Conservation (phyloP, 805 yeast genomes). For the Starmerella cellae region DNA sequence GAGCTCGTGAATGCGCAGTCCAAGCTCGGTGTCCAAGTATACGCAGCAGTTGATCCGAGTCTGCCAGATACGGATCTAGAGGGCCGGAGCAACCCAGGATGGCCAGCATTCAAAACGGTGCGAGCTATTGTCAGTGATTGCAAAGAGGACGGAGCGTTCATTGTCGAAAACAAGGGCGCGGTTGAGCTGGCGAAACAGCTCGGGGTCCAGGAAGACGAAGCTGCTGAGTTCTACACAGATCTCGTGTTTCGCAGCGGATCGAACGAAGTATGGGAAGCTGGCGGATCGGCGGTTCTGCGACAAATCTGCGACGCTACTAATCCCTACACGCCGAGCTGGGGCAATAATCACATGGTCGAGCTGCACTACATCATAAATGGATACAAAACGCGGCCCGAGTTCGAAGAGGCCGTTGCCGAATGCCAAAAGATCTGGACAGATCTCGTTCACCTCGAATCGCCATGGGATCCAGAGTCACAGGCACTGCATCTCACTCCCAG, state of each 20-base stretch:
- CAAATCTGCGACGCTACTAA: conserved; percentile 26
- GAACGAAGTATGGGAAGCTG: conserved; percentile 5
- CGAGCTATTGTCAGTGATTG: conserved; percentile 24
- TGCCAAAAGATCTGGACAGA: conserved; percentile 23
- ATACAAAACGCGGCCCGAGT: conserved; percentile 17
- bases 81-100: conserved; percentile 1
- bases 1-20: conserved; percentile 21
- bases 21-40: conserved; percentile 19
- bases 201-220: background rate
- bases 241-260: conserved; percentile 11
- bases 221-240: conserved; percentile 3
- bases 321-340: conserved; percentile 22
- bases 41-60: conserved; percentile 21
- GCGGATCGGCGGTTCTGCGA: conserved; percentile 18
- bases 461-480: conserved; percentile 21
- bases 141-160: conserved; percentile 22
- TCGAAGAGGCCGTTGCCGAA: conserved; percentile 13
- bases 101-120: background rate
- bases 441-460: conserved; percentile 22
- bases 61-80: conserved; percentile 3
- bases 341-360: conserved; percentile 29
- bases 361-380: conserved; percentile 24
- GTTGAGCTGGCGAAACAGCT: background rate
- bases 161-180: conserved; percentile 13
- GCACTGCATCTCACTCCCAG: conserved; percentile 5